Evolutionary conservation across 2,329 filamentous ascomycete genomes (phyloP).

Genomic region (Diaporthe destruens): DNA sequence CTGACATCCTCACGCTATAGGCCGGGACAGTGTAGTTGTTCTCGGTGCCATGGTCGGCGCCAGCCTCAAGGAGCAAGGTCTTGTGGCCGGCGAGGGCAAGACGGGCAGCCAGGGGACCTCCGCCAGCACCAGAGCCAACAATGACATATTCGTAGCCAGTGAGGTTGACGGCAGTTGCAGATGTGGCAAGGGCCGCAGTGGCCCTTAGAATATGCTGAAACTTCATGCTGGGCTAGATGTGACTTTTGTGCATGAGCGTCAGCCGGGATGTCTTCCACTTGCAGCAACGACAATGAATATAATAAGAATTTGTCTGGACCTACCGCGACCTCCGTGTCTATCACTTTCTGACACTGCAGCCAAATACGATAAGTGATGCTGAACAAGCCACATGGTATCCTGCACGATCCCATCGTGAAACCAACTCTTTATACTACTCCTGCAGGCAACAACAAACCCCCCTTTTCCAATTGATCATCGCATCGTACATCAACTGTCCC

Average conservation of each 20-base stretch:
- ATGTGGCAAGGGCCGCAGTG: slow-evolving; percentile 13
- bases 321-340: slow-evolving; percentile 18
- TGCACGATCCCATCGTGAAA: neutral
- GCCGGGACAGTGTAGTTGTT: slow-evolving; percentile 46
- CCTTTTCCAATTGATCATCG: slow-evolving; percentile 21
- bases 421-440: slow-evolving; percentile 4
- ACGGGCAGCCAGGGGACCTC: slow-evolving; percentile 61
- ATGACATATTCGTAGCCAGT: slow-evolving; percentile 63
- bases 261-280: neutral
- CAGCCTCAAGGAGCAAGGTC: slow-evolving; percentile 65
- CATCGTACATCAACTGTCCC: slow-evolving; percentile 24
- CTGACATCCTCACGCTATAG: slow-evolving; percentile 9
- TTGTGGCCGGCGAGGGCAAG: slow-evolving; percentile 63
- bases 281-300: neutral
- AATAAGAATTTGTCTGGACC: neutral
- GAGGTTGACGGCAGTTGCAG: slow-evolving; percentile 44
- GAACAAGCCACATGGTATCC: neutral
- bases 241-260: slow-evolving; percentile 8
- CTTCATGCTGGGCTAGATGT: slow-evolving; percentile 26
- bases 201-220: slow-evolving; percentile 17
- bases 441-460: neutral
- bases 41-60: slow-evolving; percentile 58
- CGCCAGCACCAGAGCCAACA: slow-evolving; percentile 63
- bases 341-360: slow-evolving; percentile 20
- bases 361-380: slow-evolving; percentile 17